Conservation (phyloP, 495 filamentous ascomycete species). For the Rhizodiscina lignyota region DNA sequence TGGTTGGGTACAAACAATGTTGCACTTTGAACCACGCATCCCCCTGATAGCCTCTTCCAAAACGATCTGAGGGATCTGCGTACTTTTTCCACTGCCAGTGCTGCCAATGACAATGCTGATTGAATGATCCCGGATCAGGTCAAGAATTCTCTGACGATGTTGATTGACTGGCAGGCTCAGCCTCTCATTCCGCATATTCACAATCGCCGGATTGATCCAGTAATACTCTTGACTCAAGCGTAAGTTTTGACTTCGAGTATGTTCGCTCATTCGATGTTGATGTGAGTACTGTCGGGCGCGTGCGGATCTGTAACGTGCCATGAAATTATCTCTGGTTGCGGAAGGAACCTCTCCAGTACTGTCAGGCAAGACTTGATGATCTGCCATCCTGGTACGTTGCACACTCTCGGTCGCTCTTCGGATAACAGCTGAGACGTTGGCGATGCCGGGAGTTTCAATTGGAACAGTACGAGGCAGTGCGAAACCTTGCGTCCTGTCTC, state of each 20-base stretch:
- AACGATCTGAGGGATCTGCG: slow-evolving; percentile 43
- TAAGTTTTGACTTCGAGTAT: not conserved
- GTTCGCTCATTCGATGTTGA: not conserved
- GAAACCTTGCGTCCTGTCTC: not conserved
- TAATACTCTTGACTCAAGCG: not conserved
- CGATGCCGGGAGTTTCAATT: not conserved
- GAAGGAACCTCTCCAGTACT: not conserved
- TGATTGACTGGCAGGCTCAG: slow-evolving; percentile 31
- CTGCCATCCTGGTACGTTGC: not conserved
- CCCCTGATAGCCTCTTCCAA: slow-evolving; percentile 32
- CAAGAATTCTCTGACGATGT: slow-evolving; percentile 25
- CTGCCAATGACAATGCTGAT: slow-evolving; percentile 39
- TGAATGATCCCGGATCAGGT: slow-evolving; percentile 29
- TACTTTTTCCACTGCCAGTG: slow-evolving; percentile 45
- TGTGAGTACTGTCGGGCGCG: not conserved
- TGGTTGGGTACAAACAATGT: slow-evolving; percentile 43
- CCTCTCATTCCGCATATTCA: not conserved
- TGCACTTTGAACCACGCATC: slow-evolving; percentile 26
- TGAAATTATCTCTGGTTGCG: not conserved
- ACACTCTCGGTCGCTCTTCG: not conserved
- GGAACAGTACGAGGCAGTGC: not conserved
- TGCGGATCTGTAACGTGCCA: not conserved
- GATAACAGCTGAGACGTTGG: not conserved
- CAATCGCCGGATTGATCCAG: not conserved
- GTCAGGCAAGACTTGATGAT: not conserved